phyloP scores from a whole-genome alignment of 1,284 basidiomycete genomes.

The Sanghuangporus weigelae region DNA sequence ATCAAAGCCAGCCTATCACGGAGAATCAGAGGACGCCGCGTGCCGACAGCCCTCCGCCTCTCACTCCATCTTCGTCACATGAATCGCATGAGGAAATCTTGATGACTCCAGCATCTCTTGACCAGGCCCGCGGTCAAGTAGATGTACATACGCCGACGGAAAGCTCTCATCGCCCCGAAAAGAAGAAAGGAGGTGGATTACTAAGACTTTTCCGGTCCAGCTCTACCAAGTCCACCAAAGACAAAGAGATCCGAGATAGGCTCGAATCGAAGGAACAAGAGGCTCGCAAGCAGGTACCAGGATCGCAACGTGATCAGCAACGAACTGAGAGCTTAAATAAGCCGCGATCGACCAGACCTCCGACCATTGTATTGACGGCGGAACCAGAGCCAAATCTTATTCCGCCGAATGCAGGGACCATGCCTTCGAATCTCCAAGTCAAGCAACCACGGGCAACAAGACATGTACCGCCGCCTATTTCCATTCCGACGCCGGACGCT shows the following conservation, averaged over 20 bases:
- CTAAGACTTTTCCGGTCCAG: slow-evolving; percentile 35
- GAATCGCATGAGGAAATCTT: slow-evolving; percentile 16
- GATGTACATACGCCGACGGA: not conserved
- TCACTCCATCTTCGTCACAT: slow-evolving; percentile 15
- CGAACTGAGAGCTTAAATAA: slow-evolving; percentile 16
- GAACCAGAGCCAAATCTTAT: not conserved
- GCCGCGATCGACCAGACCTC: not conserved
- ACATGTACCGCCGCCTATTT: slow-evolving; percentile 29
- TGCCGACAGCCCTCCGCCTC: slow-evolving; percentile 12
- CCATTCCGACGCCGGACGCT: slow-evolving; percentile 25
- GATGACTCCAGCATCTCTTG: slow-evolving; percentile 18
- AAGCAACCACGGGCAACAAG: slow-evolving; percentile 21
- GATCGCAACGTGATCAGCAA: slow-evolving; percentile 21
- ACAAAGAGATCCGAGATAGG: slow-evolving; percentile 19
- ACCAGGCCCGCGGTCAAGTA: not conserved
- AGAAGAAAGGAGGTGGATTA: slow-evolving; percentile 28
- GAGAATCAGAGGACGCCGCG: not conserved
- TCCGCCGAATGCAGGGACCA: not conserved
- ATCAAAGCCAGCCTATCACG: not conserved
- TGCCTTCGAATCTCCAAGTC: not conserved
- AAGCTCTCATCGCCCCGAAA: slow-evolving; percentile 17
- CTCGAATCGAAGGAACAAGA: slow-evolving; percentile 18
- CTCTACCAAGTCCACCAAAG: slow-evolving; percentile 29
- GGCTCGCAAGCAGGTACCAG: slow-evolving; percentile 19
- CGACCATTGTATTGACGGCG: not conserved